Conservation (phyloP, 2,329 filamentous ascomycete species). For the Fusarium secorum region DNA sequence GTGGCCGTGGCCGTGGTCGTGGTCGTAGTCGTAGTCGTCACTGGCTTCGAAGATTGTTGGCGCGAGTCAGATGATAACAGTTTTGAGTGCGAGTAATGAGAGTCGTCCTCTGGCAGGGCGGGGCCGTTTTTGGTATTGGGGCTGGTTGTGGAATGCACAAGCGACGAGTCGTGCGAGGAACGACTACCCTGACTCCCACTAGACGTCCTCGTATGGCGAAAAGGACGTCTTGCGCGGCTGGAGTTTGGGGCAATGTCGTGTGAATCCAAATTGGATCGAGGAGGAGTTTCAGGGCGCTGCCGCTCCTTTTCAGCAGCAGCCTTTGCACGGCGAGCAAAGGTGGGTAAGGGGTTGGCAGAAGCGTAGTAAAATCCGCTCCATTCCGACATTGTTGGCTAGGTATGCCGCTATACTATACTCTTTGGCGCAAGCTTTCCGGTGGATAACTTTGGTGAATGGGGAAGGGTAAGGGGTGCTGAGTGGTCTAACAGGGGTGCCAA, state of each 20-base stretch:
- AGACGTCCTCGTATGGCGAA: slow-evolving; percentile 37
- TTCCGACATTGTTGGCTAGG: slow-evolving; percentile 45
- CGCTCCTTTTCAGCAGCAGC: slow-evolving; percentile 44
- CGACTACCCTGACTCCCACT: slow-evolving; percentile 42
- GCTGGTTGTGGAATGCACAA: slow-evolving; percentile 39
- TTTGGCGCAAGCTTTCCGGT: slow-evolving; percentile 39
- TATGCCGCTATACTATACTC: slow-evolving; percentile 24
- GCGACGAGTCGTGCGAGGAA: slow-evolving; percentile 41
- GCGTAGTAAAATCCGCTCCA: slow-evolving; percentile 45
- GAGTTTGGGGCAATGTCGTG: slow-evolving; percentile 25
- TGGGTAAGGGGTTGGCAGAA: slow-evolving; percentile 44
- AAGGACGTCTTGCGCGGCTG: slow-evolving; percentile 29
- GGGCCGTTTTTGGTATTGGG: slow-evolving; percentile 36
- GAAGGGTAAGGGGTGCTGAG: slow-evolving; percentile 25
- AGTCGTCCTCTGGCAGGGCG: slow-evolving; percentile 38
- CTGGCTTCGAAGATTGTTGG: slow-evolving; percentile 18
- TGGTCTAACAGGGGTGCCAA: slow-evolving; percentile 34
- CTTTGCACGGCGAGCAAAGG: slow-evolving; percentile 35
- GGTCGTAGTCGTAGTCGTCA: slow-evolving; percentile 20
- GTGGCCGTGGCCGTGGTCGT: not conserved
- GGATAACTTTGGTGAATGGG: slow-evolving; percentile 12
- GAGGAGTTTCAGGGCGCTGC: slow-evolving; percentile 35
- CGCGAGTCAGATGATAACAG: slow-evolving; percentile 39
- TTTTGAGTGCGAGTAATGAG: slow-evolving; percentile 30
- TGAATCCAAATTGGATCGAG: slow-evolving; percentile 28